Evolutionary conservation across 345 rosid genomes (phyloP).

Genomic region (Eucalyptus marginata): DNA sequence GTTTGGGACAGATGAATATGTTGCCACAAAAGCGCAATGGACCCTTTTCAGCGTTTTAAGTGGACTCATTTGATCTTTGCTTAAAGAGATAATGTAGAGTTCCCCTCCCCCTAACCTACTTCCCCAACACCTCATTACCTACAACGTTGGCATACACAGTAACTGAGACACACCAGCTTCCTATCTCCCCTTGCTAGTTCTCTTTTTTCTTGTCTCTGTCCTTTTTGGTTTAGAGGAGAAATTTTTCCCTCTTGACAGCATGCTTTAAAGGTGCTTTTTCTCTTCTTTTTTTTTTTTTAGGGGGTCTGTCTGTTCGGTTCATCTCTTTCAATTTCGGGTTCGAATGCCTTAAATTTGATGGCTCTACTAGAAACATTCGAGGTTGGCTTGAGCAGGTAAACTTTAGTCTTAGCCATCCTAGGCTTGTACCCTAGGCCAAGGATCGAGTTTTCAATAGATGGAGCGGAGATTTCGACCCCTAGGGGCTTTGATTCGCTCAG

Average conservation of each 20-base stretch:
- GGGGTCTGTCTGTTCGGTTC: background rate
- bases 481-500: background rate
- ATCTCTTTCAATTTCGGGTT: background rate
- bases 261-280: background rate
- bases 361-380: background rate
- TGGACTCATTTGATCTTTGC: background rate
- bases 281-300: rapidly evolving
- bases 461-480: background rate
- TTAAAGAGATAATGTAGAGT: background rate
- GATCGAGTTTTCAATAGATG: background rate
- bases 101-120: background rate
- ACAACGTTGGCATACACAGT: background rate
- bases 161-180: background rate
- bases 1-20: background rate
- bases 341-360: background rate
- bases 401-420: background rate
- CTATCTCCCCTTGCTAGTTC: background rate
- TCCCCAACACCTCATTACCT: background rate
- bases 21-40: background rate
- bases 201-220: background rate
- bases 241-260: background rate
- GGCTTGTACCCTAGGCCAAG: background rate
- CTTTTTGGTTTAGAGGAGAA: background rate
- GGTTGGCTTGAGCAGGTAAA: background rate
- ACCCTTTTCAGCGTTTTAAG: background rate